Conservation (phyloP, 2,329 filamentous ascomycete genomes). For the Botrytis galanthina region DNA sequence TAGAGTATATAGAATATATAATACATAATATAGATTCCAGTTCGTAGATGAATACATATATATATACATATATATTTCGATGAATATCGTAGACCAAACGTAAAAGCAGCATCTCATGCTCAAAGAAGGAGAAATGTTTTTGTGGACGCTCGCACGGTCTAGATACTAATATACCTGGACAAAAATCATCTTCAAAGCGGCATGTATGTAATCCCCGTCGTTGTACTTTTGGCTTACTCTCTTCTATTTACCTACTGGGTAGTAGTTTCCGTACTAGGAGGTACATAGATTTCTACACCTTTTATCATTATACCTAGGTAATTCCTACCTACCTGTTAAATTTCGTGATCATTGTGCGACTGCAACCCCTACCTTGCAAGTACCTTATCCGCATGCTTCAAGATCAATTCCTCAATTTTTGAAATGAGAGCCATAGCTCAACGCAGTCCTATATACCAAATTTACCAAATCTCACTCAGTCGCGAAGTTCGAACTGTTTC, state of each 20-base stretch:
- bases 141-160: slow-evolving; percentile 1
- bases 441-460: neutral
- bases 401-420: slow-evolving; percentile 3
- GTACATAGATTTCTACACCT: neutral
- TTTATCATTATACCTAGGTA: neutral
- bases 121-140: neutral
- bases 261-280: neutral
- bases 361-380: neutral
- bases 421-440: neutral
- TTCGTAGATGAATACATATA: too few species aligned
- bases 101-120: neutral
- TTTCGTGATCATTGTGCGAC: neutral
- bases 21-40: too few species aligned
- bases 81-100: neutral
- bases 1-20: neutral
- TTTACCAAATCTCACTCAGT: neutral
- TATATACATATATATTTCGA: too few species aligned
- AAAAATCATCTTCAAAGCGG: neutral
- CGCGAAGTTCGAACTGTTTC: neutral
- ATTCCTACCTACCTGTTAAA: neutral
- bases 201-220: neutral
- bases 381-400: neutral
- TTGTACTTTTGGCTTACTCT: neutral
- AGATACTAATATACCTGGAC: neutral
- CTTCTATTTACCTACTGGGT: neutral